Evolutionary conservation across 1,284 basidiomycete genomes (phyloP).

Genomic region (Ustilago sp.): DNA sequence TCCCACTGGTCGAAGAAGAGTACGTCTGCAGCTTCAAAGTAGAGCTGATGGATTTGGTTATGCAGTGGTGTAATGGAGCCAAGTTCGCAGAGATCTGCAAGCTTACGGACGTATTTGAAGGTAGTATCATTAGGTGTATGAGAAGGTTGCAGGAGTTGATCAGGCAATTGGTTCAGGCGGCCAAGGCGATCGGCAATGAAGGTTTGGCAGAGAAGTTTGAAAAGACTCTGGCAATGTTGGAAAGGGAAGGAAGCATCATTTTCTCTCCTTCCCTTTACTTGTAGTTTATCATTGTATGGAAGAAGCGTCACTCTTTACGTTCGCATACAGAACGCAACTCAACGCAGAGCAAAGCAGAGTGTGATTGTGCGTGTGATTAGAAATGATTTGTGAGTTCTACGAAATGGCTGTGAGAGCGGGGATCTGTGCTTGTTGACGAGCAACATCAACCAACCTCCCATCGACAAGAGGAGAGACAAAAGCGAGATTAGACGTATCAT

Average conservation of each 20-base stretch:
- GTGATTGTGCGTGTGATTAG: constrained; percentile 4
- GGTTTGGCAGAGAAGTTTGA: constrained; percentile 77
- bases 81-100: constrained; percentile 96
- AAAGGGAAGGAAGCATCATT: constrained; percentile 67
- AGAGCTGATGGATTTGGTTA: constrained; percentile 96
- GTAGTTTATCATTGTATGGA: neutral
- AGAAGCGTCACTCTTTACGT: too few relatives aligned
- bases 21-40: constrained; percentile 97
- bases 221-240: constrained; percentile 57
- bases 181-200: constrained; percentile 93
- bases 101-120: constrained; percentile 96
- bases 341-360: neutral
- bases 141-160: constrained; percentile 91
- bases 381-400: neutral
- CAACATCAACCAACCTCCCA: constrained; percentile 57
- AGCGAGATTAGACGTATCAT: constrained; percentile 50
- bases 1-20: constrained; percentile 89
- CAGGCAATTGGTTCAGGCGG: constrained; percentile 92
- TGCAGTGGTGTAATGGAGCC: constrained; percentile 97
- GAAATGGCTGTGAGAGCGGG: neutral
- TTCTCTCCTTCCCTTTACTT: constrained; percentile 61
- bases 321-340: too few relatives aligned
- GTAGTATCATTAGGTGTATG: constrained; percentile 84
- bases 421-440: constrained; percentile 13
- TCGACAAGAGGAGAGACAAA: constrained; percentile 58